Percentiles rank a stretch among this genome's conserved stretches.
Conservation (phyloP, 2,329 filamentous ascomycete species). For the Xylariaceae sp. region DNA sequence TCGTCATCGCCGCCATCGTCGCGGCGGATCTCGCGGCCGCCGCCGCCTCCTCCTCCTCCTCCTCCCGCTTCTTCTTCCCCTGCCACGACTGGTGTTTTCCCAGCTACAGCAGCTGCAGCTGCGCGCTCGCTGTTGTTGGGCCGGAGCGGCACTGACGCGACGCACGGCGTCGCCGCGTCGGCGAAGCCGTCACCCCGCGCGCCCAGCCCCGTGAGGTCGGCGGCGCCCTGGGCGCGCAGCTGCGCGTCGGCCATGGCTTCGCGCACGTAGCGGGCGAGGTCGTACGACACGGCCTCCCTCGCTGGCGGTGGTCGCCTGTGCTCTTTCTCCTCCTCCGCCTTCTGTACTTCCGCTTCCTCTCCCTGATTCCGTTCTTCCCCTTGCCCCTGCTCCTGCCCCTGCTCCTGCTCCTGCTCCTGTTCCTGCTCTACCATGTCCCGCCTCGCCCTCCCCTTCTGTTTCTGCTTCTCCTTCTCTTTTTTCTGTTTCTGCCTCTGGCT, state of each 20-base stretch:
- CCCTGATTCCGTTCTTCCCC: background rate
- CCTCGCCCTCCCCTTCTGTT: slow-evolving; percentile 4
- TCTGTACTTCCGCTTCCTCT: too few relatives aligned
- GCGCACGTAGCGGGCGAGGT: slow-evolving; percentile 32
- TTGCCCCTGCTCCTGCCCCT: too few relatives aligned
- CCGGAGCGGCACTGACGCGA: slow-evolving; percentile 18
- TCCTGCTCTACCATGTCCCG: too few relatives aligned
- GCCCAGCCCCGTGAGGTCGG: slow-evolving; percentile 38
- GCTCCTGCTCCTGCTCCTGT: background rate
- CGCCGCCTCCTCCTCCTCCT: slow-evolving; percentile 13
- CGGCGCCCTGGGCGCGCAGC: slow-evolving; percentile 33
- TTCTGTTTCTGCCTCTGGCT: too few relatives aligned
- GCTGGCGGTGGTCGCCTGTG: too few relatives aligned
- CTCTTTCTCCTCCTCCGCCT: too few relatives aligned
- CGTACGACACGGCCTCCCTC: slow-evolving; percentile 36
- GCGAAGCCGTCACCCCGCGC: slow-evolving; percentile 29
- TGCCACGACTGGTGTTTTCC: too few relatives aligned
- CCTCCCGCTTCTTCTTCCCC: slow-evolving; percentile 7
- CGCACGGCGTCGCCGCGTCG: slow-evolving; percentile 37
- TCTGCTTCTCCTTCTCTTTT: background rate
- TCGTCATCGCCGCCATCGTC: slow-evolving; percentile 2
- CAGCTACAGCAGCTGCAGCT: too few relatives aligned
- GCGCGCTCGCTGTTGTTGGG: too few relatives aligned
- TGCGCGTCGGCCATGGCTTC: slow-evolving; percentile 41
- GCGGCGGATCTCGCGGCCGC: background rate